Percentiles rank a stretch among this genome's conserved stretches.
phyloP scores from a whole-genome alignment of 768 basidiomycete genomes.

The Rhizopogon rudus region DNA sequence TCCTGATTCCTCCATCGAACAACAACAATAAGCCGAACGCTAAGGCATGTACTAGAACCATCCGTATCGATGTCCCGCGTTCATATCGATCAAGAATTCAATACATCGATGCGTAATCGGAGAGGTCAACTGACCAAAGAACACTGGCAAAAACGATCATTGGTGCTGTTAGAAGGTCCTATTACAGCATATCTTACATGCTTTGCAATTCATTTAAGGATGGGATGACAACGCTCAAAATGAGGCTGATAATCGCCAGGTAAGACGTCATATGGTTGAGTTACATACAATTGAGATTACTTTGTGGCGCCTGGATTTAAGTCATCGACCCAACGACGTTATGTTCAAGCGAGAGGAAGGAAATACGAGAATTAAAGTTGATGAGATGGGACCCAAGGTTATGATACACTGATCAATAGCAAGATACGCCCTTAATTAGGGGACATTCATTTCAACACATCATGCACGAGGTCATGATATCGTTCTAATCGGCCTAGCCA shows the following conservation, averaged over 20 bases:
- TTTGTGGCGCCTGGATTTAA: neutral
- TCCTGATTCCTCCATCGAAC: too few relatives aligned
- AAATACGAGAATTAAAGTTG: neutral
- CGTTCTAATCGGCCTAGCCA: too few relatives aligned
- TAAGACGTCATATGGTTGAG: neutral
- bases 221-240: too few relatives aligned
- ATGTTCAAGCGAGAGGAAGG: neutral
- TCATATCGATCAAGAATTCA: conserved; percentile 17
- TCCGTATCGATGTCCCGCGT: conserved; percentile 17
- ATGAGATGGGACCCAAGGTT: too few relatives aligned
- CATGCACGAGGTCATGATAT: neutral
- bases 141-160: too few relatives aligned
- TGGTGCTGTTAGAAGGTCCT: too few relatives aligned
- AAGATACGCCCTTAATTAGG: neutral
- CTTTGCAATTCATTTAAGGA: too few relatives aligned
- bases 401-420: neutral
- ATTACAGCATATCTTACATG: too few relatives aligned
- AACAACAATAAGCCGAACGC: too few relatives aligned
- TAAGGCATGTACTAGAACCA: conserved; percentile 1
- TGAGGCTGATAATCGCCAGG: too few relatives aligned
- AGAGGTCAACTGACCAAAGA: too few relatives aligned
- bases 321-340: neutral
- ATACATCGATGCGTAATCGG: too few relatives aligned
- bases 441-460: neutral
- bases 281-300: neutral